Percentiles rank a stretch among this genome's conserved stretches.
Evolutionary conservation across 2,329 filamentous ascomycete species (phyloP).

Genomic region (Cladosporium sp.): DNA sequence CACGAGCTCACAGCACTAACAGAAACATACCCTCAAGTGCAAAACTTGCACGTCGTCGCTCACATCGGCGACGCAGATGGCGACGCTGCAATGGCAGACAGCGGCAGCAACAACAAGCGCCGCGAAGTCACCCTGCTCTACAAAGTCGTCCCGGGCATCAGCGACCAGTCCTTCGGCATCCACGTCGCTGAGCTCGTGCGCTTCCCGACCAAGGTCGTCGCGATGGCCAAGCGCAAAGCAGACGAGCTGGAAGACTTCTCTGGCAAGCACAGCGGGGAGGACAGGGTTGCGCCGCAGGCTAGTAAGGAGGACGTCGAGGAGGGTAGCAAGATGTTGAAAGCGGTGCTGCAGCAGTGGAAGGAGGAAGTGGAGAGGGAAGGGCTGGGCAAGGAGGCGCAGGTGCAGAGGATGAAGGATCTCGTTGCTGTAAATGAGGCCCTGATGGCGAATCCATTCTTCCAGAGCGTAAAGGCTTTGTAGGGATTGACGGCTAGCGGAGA

Average conservation of each 20-base stretch:
- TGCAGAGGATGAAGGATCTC: constrained; percentile 74
- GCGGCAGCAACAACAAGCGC: constrained; percentile 54
- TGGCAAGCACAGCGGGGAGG: constrained; percentile 58
- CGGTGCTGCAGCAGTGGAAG: constrained; percentile 83
- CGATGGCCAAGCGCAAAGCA: constrained; percentile 98
- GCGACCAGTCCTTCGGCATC: constrained; percentile 96
- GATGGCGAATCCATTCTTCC: constrained; percentile 66
- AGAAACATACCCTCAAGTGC: constrained; percentile 81
- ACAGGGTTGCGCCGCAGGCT: constrained; percentile 53
- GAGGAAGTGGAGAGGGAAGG: constrained; percentile 61
- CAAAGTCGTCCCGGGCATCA: constrained; percentile 93
- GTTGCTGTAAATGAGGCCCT: constrained; percentile 71
- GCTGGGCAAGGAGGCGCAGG: constrained; percentile 69
- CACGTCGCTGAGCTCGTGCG: constrained; percentile 96
- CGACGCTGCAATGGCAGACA: constrained; percentile 38
- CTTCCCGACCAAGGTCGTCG: constrained; percentile 95
- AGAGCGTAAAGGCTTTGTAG: constrained; percentile 52
- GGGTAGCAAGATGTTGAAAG: constrained; percentile 81
- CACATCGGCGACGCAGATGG: constrained; percentile 67
- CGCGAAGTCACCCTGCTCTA: constrained; percentile 91
- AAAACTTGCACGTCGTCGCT: constrained; percentile 93
- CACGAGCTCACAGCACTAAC: constrained; percentile 92
- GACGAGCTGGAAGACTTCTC: constrained; percentile 97
- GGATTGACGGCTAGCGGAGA: background rate
- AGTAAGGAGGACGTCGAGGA: constrained; percentile 85